phyloP scores from a whole-genome alignment of 2,329 filamentous ascomycete genomes.

The Microsporum audouinii region DNA sequence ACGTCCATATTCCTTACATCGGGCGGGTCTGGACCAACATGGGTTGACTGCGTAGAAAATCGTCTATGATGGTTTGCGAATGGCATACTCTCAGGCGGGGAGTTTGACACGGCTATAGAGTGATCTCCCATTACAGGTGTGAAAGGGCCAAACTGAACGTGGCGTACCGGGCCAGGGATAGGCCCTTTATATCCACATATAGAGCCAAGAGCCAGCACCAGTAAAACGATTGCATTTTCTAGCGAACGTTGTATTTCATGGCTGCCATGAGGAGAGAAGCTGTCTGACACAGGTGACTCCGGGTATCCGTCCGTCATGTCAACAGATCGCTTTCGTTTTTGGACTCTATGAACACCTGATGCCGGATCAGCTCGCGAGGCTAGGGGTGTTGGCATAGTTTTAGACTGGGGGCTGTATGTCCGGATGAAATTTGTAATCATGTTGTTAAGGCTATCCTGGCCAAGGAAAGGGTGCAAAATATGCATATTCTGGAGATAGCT shows the following conservation, averaged over 20 bases:
- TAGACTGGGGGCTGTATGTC: conserved; percentile 32
- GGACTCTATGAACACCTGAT: conserved; percentile 8
- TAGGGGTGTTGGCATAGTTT: not conserved
- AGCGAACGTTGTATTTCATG: conserved; percentile 48
- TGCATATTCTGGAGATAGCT: conserved; percentile 52
- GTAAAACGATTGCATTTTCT: conserved; percentile 67
- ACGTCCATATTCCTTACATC: conserved; percentile 60
- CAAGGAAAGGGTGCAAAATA: conserved; percentile 53
- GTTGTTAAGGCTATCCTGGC: conserved; percentile 40
- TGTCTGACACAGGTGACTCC: conserved; percentile 9
- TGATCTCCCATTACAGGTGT: conserved; percentile 5
- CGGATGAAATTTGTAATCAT: conserved; percentile 44
- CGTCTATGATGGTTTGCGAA: conserved; percentile 4
- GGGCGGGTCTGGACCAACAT: conserved; percentile 13
- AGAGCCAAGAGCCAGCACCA: conserved; percentile 76
- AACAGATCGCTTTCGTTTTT: conserved; percentile 14
- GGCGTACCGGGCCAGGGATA: conserved; percentile 45
- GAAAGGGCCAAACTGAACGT: conserved; percentile 13
- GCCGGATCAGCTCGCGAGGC: not conserved
- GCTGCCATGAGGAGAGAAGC: conserved; percentile 1
- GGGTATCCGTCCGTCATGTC: conserved; percentile 7
- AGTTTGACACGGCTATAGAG: not conserved
- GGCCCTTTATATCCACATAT: conserved; percentile 50
- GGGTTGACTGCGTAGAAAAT: conserved; percentile 6
- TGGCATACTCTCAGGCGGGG: conserved; percentile 5